Conservation (phyloP, 2,329 filamentous ascomycete species). For the Botrytis porri region DNA sequence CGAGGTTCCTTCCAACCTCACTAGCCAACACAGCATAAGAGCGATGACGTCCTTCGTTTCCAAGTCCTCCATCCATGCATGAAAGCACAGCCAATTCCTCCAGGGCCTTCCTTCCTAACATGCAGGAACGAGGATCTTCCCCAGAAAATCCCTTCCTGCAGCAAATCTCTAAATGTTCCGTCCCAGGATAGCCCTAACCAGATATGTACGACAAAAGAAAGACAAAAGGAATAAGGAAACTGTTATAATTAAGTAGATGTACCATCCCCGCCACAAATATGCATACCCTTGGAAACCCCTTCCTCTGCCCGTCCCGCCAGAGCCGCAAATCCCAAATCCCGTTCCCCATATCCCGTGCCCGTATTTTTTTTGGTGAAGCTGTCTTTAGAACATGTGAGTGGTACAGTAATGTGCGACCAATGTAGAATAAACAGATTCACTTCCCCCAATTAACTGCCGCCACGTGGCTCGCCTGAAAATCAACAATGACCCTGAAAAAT, state of each 20-base stretch:
- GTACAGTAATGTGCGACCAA: not conserved
- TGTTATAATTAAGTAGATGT: constrained; percentile 12
- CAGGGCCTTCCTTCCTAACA: constrained; percentile 5
- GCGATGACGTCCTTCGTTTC: not conserved
- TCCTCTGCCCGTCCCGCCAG: not conserved
- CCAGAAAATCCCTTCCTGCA: constrained; percentile 9
- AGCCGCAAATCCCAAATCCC: constrained; percentile 11
- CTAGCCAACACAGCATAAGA: not conserved
- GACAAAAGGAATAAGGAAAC: not conserved
- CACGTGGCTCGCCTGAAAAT: constrained; percentile 9
- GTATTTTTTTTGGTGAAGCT: constrained; percentile 8
- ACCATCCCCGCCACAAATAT: constrained; percentile 6
- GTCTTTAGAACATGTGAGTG: not conserved
- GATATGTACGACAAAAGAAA: constrained; percentile 13
- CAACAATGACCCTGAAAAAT: not conserved
- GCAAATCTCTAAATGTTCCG: not conserved
- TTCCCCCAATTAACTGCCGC: constrained; percentile 7
- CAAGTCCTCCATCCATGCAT: not conserved
- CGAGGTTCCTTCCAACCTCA: not conserved
- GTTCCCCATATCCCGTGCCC: not conserved
- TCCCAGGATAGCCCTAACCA: constrained; percentile 7
- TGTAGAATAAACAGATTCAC: constrained; percentile 5
- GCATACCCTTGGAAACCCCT: constrained; percentile 5
- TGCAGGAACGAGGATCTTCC: constrained; percentile 8
- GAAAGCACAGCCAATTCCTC: not conserved